These are phyloP conservation scores for Drechslerella stenobrocha DNA, from an alignment of 2,329 filamentous ascomycete species.

Conservation along the genomic window DNA sequence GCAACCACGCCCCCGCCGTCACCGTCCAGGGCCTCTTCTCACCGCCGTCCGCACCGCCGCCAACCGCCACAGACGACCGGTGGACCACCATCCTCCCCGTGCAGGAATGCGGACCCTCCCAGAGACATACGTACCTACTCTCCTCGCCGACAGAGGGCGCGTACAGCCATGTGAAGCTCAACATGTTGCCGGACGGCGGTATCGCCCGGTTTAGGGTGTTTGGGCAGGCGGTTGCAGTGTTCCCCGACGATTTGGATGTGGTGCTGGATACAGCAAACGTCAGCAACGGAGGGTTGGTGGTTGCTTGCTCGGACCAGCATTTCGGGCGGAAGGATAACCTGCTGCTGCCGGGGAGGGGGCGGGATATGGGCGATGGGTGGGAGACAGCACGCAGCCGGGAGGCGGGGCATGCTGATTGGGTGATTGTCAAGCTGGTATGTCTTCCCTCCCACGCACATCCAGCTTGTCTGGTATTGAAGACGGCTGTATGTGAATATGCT, in stretches of 20 bases:
- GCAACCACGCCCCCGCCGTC: conserved; percentile 78
- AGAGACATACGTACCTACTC: conserved; percentile 74
- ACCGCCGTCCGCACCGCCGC: conserved; percentile 63
- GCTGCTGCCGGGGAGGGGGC: conserved; percentile 74
- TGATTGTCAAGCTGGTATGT: conserved; percentile 67
- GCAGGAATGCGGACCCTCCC: conserved; percentile 73
- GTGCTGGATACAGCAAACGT: conserved; percentile 76
- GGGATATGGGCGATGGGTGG: conserved; percentile 88
- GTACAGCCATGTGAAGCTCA: conserved; percentile 77
- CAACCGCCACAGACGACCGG: conserved; percentile 50
- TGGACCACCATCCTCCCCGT: conserved; percentile 74
- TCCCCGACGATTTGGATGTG: conserved; percentile 67
- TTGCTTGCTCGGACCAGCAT: conserved; percentile 79
- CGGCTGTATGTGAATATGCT: no score
- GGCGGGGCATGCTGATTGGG: conserved; percentile 76
- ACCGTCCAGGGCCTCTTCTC: conserved; percentile 76
- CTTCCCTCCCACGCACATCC: neutral
- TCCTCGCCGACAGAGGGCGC: conserved; percentile 64
- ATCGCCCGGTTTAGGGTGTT: conserved; percentile 79
- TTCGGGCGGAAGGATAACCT: conserved; percentile 81
- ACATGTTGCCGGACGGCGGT: conserved; percentile 84
- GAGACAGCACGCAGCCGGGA: conserved; percentile 76
- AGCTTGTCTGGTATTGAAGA: neutral
- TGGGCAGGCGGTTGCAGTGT: conserved; percentile 74
- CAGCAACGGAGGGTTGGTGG: conserved; percentile 75